A percentile compares a stretch with the other conserved stretches of the same genome.
Conservation (phyloP, 2,329 filamentous ascomycete genomes). For the Fusarium armeniacum region DNA sequence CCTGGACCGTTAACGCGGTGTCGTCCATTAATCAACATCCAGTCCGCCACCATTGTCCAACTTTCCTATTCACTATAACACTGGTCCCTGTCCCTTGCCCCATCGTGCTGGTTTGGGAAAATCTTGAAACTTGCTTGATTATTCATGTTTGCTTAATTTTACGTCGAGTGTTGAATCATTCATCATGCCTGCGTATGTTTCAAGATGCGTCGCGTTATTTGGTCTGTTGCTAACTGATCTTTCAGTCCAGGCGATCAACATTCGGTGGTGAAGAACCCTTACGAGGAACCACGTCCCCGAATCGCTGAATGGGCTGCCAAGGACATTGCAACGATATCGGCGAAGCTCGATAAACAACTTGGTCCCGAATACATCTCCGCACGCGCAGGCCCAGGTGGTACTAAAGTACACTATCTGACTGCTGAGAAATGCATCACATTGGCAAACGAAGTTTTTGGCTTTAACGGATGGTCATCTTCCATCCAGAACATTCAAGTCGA, state of each 20-base stretch:
- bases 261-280: conserved; percentile 77
- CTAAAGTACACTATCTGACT: conserved; percentile 93
- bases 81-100: not conserved
- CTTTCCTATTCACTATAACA: conserved; percentile 8
- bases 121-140: conserved; percentile 9
- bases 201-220: conserved; percentile 26
- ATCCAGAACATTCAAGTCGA: conserved; percentile 96
- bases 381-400: conserved; percentile 83
- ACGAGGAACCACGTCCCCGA: conserved; percentile 77
- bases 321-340: conserved; percentile 89
- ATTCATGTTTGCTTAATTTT: conserved; percentile 47
- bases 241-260: conserved; percentile 77
- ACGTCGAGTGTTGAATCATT: conserved; percentile 19
- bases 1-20: conserved; percentile 45
- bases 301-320: conserved; percentile 88
- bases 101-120: not conserved
- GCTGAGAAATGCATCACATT: conserved; percentile 97
- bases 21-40: conserved; percentile 32
- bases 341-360: conserved; percentile 89
- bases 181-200: conserved; percentile 62
- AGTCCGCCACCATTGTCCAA: conserved; percentile 27
- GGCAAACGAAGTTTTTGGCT: conserved; percentile 95
- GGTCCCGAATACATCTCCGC: conserved; percentile 96
- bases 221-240: conserved; percentile 36
- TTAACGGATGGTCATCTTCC: conserved; percentile 98